Conservation (phyloP, 768 basidiomycete species). For the Pisolithus marmoratus region DNA sequence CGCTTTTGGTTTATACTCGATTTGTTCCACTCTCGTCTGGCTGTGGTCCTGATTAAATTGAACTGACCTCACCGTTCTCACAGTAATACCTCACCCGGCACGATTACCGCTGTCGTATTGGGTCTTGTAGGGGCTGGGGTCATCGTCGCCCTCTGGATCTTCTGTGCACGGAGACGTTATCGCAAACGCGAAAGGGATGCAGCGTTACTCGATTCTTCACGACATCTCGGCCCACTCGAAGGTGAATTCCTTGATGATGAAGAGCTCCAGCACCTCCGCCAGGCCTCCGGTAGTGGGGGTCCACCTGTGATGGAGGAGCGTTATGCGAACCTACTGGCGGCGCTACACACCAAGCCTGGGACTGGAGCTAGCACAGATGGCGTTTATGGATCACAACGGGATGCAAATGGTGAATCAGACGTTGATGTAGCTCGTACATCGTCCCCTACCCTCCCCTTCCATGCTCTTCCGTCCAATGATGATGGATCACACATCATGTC, state of each 20-base stretch:
- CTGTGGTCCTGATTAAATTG: constrained; percentile 2
- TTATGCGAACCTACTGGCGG: constrained; percentile 22
- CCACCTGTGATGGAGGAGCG: constrained; percentile 17
- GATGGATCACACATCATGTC: constrained; percentile 14
- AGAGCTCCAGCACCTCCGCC: constrained; percentile 6
- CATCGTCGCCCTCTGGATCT: constrained; percentile 25
- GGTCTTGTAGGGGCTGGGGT: constrained; percentile 22
- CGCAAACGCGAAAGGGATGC: constrained; percentile 18
- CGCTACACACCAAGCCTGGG: constrained; percentile 11
- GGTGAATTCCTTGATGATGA: constrained; percentile 17
- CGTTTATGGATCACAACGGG: constrained; percentile 19
- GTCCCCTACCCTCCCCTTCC: constrained; percentile 20
- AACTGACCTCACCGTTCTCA: constrained; percentile 1
- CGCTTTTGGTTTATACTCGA: no score
- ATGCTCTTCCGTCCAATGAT: constrained; percentile 6
- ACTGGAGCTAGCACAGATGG: constrained; percentile 21
- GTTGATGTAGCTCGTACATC: constrained; percentile 12
- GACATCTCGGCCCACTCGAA: constrained; percentile 15
- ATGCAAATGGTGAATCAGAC: constrained; percentile 4
- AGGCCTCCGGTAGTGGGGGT: neutral
- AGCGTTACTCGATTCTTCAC: constrained; percentile 5
- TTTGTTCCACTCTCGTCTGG: constrained; percentile 1
- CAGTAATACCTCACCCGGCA: constrained; percentile 15
- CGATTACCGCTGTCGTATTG: constrained; percentile 18
- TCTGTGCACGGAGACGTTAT: constrained; percentile 27